Conservation (phyloP, 768 basidiomycete species). For the Rhodotorula diobovata region DNA sequence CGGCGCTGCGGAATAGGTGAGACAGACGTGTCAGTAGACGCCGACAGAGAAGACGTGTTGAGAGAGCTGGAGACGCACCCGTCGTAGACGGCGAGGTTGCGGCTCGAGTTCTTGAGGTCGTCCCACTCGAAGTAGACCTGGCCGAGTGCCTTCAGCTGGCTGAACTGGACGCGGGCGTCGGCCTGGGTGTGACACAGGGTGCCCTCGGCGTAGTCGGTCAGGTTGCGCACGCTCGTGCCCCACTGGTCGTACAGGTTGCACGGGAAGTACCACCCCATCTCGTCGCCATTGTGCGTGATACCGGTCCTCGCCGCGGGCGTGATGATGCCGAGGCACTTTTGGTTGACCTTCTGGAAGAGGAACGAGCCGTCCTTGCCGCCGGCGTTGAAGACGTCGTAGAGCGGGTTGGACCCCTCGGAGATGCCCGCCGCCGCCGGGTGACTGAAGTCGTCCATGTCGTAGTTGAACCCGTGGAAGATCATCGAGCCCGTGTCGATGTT, state of each 20-base stretch:
- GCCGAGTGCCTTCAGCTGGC: slow-evolving; percentile 56
- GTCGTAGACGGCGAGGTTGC: slow-evolving; percentile 91
- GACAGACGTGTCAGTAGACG: not conserved
- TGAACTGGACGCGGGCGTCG: slow-evolving; percentile 56
- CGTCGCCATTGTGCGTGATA: slow-evolving; percentile 60
- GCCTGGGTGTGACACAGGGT: slow-evolving; percentile 69
- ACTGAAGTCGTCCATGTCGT: slow-evolving; percentile 79
- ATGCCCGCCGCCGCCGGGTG: slow-evolving; percentile 74
- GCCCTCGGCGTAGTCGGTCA: slow-evolving; percentile 61
- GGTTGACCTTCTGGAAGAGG: slow-evolving; percentile 86
- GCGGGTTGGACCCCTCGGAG: slow-evolving; percentile 75
- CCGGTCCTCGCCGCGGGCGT: slow-evolving; percentile 64
- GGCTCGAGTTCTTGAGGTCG: slow-evolving; percentile 61
- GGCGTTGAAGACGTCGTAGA: slow-evolving; percentile 72
- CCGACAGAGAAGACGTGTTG: too few relatives aligned
- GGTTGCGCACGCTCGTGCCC: slow-evolving; percentile 60
- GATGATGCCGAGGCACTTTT: slow-evolving; percentile 73
- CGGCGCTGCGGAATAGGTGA: slow-evolving; percentile 56
- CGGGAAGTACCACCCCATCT: slow-evolving; percentile 92
- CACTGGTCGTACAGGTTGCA: slow-evolving; percentile 84
- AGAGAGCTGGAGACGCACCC: slow-evolving; percentile 57
- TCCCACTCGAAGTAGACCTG: slow-evolving; percentile 94
- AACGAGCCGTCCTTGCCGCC: slow-evolving; percentile 88
- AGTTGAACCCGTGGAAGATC: slow-evolving; percentile 89
- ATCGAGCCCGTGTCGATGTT: slow-evolving; percentile 71